Evolutionary conservation across 164 flowering plant species (phyloP).

Genomic region (Taxillus chinensis): DNA sequence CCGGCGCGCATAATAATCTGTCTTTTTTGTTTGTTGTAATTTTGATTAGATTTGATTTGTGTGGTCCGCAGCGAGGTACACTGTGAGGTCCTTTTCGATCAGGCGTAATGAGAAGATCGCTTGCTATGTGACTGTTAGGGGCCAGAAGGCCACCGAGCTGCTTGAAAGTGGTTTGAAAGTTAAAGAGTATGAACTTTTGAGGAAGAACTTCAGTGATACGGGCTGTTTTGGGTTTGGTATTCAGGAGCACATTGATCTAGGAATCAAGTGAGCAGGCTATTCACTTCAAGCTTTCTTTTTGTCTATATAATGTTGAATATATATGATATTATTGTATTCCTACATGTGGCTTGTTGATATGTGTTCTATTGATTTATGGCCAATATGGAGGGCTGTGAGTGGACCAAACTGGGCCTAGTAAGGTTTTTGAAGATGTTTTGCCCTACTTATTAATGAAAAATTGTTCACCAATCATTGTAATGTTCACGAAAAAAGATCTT

Average conservation of each 20-base stretch:
- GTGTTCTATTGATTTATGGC: too few relatives aligned
- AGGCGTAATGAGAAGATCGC: conserved; percentile 45
- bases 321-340: too few relatives aligned
- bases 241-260: conserved; percentile 58
- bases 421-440: too few relatives aligned
- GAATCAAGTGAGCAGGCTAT: conserved; percentile 39
- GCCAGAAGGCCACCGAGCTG: conserved; percentile 39
- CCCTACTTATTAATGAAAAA: too few relatives aligned
- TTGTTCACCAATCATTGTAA: too few relatives aligned
- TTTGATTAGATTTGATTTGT: not conserved
- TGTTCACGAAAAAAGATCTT: too few relatives aligned
- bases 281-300: too few relatives aligned
- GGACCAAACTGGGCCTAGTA: too few relatives aligned
- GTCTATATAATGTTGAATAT: too few relatives aligned
- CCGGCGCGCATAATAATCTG: not conserved
- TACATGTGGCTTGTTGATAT: too few relatives aligned
- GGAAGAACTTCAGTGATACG: conserved; percentile 49
- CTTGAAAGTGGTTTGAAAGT: conserved; percentile 52
- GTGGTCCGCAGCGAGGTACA: conserved; percentile 25
- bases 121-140: conserved; percentile 33
- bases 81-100: conserved; percentile 36
- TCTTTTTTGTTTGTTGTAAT: not conserved
- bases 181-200: conserved; percentile 45
- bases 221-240: conserved; percentile 56
- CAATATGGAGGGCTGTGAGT: too few relatives aligned